Evolutionary conservation across 2,329 filamentous ascomycete species (phyloP), one percentile per base, ranked within the genome.

Genomic region (Cladophialophora chaetospira): DNA sequence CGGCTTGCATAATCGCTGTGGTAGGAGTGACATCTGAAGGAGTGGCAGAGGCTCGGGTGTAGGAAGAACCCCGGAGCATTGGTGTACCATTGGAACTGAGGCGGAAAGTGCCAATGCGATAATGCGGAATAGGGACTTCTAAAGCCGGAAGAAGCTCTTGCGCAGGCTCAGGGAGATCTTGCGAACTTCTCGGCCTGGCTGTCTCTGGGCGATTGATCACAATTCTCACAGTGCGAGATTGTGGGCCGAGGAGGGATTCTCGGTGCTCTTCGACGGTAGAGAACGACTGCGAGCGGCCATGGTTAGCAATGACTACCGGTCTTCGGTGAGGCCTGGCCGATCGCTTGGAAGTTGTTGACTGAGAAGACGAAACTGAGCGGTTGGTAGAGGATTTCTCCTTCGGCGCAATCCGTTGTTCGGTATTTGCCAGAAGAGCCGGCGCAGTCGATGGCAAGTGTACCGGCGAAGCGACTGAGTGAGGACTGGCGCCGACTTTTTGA

Each of bases 91-190:
- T 82, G 51, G 83, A 75, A 62, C 88, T 93, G 72, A 96, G 96
- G 57, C 85, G 84, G 15, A 91, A 90, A 1, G 87, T 88, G 10
- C 91, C 92, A 55, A 97, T 77, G 63, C 87, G 86, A 79, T 92
- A 95, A 55, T 89, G 87, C 31, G 92, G 91, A 48, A 96, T 96
- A 19, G 85, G 80, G 40, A 93, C 82, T 64, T 91, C 83, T 48
- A 95, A 77, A 31, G 85, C 74, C 10, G 83, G 85, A 35, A 77
- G 70, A n/a, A 73, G 72, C 15, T 72, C 65, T 10, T 69, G 23
- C 15, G 52, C 38, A 17, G 17, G 28, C 19, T 63, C 58, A 4
- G 53, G 25, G 63, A 63, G 68, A 65, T 83, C 82, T 67, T 87
- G 84, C 60, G 83, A 79, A 4, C 85, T 87, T 68, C 81, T 87